Evolutionary conservation across 495 filamentous ascomycete species (phyloP).

Genomic region (Glonium stellatum): DNA sequence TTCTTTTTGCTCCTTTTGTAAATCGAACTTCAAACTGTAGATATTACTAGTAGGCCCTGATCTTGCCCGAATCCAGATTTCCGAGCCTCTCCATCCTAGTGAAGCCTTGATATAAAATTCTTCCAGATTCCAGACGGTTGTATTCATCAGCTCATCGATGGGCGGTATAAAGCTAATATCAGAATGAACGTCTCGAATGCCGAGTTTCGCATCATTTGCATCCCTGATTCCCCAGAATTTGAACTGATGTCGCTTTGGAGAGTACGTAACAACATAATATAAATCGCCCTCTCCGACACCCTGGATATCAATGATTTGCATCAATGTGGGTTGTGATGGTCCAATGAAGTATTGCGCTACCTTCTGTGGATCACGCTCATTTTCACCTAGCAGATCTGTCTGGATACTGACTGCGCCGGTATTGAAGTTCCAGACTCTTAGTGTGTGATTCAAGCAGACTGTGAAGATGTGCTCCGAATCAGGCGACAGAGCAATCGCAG

Average conservation of each 20-base stretch:
- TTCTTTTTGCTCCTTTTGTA: slow-evolving; percentile 23
- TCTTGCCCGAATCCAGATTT: slow-evolving; percentile 82
- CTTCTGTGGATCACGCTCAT: slow-evolving; percentile 49
- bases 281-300: slow-evolving; percentile 49
- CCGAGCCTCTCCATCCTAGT: slow-evolving; percentile 47
- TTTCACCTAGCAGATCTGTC: slow-evolving; percentile 60
- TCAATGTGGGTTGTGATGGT: slow-evolving; percentile 61
- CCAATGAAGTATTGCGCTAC: slow-evolving; percentile 64
- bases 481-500: slow-evolving; percentile 57
- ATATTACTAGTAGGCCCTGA: slow-evolving; percentile 68
- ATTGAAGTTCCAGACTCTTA: slow-evolving; percentile 78
- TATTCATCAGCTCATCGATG: slow-evolving; percentile 49
- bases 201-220: slow-evolving; percentile 52
- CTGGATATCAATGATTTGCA: slow-evolving; percentile 60
- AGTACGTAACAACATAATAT: slow-evolving; percentile 76
- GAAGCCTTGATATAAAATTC: slow-evolving; percentile 66
- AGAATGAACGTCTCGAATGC: slow-evolving; percentile 64
- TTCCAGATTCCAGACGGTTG: slow-evolving; percentile 72
- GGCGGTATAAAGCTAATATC: slow-evolving; percentile 56
- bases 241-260: slow-evolving; percentile 79
- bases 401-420: slow-evolving; percentile 65
- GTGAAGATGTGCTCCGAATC: slow-evolving; percentile 70
- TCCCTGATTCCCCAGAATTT: slow-evolving; percentile 85
- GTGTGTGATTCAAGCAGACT: slow-evolving; percentile 74
- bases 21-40: slow-evolving; percentile 48